Percentiles rank a stretch among this genome's conserved stretches.
Conservation (phyloP, 352 stramenopile species). For the Aphanomyces euteiches region DNA sequence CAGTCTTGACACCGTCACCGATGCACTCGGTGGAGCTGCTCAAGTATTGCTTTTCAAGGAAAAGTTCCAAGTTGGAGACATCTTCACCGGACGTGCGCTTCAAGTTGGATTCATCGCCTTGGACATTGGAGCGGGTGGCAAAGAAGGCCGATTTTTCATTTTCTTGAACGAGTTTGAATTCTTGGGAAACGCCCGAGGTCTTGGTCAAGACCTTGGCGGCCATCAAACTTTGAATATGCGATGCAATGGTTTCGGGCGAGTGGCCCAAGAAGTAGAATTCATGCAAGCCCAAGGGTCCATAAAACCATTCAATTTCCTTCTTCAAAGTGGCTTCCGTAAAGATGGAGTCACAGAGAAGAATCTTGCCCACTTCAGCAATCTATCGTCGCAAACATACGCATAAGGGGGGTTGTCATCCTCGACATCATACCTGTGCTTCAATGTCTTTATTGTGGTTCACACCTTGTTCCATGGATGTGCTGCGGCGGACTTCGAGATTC, state of each 20-base stretch:
- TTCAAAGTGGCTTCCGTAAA: slow-evolving; percentile 59
- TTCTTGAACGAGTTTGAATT: slow-evolving; percentile 81
- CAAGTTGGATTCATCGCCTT: slow-evolving; percentile 48
- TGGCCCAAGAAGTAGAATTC: slow-evolving; percentile 82
- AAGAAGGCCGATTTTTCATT: slow-evolving; percentile 71
- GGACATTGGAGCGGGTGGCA: slow-evolving; percentile 74
- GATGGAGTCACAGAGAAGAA: slow-evolving; percentile 50
- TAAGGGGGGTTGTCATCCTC: neutral
- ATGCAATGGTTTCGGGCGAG: slow-evolving; percentile 54
- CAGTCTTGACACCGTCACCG: slow-evolving; percentile 71
- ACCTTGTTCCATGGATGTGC: slow-evolving; percentile 29
- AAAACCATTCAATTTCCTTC: slow-evolving; percentile 80
- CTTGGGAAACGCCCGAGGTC: slow-evolving; percentile 62
- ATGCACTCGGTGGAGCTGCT: slow-evolving; percentile 63
- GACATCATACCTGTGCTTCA: slow-evolving; percentile 16
- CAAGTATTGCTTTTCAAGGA: slow-evolving; percentile 76
- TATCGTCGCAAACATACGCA: slow-evolving; percentile 6
- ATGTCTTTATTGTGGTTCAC: slow-evolving; percentile 21
- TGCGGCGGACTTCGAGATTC: slow-evolving; percentile 30
- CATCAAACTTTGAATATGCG: slow-evolving; percentile 74
- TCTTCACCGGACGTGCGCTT: slow-evolving; percentile 54
- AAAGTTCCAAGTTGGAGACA: slow-evolving; percentile 66
- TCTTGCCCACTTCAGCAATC: slow-evolving; percentile 61
- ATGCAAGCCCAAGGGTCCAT: slow-evolving; percentile 69
- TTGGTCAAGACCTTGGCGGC: slow-evolving; percentile 80